Evolutionary conservation across 495 filamentous ascomycete genomes (phyloP).

Genomic region (Penicillium argentinense): DNA sequence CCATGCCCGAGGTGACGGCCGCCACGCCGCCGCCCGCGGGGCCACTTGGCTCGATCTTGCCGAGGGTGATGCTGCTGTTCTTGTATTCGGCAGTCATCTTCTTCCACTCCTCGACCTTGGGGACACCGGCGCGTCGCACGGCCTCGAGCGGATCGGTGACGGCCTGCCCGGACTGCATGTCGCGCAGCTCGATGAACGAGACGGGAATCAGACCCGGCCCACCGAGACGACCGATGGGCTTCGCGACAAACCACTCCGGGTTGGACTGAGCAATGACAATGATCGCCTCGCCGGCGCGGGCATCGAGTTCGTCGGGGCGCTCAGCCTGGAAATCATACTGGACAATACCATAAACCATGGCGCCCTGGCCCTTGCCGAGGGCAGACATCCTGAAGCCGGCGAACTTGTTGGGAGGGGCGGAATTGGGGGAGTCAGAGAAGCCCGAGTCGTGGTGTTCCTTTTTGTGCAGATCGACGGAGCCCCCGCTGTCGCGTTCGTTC

Average conservation of each 20-base stretch:
- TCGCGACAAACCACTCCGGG: constrained; percentile 98
- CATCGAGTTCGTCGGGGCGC: constrained; percentile 90
- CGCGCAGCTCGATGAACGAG: constrained; percentile 93
- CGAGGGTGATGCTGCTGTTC: constrained; percentile 95
- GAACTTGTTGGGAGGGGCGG: constrained; percentile 31
- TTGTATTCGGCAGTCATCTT: constrained; percentile 99
- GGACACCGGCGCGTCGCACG: constrained; percentile 85
- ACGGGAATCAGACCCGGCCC: constrained; percentile 95
- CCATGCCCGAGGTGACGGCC: constrained; percentile 68
- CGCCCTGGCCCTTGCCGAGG: constrained; percentile 63
- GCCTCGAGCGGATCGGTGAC: constrained; percentile 84
- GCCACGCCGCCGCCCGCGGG: constrained; percentile 30
- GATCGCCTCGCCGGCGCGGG: constrained; percentile 91
- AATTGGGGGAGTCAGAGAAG: constrained; percentile 64
- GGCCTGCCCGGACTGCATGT: constrained; percentile 83
- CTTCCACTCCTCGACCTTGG: constrained; percentile 99
- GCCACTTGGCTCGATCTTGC: constrained; percentile 69
- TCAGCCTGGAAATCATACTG: constrained; percentile 97
- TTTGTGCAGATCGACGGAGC: constrained; percentile 65
- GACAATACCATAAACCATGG: constrained; percentile 95
- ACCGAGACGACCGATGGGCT: constrained; percentile 91
- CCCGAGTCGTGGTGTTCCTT: constrained; percentile 73
- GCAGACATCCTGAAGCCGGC: constrained; percentile 51
- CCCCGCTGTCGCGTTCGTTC: constrained; percentile 77
- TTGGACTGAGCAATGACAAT: constrained; percentile 99